Evolutionary conservation across 139 green algal genomes (phyloP), one percentile per base, ranked within the genome.

Genomic region (Chlamydomonas incerta): DNA sequence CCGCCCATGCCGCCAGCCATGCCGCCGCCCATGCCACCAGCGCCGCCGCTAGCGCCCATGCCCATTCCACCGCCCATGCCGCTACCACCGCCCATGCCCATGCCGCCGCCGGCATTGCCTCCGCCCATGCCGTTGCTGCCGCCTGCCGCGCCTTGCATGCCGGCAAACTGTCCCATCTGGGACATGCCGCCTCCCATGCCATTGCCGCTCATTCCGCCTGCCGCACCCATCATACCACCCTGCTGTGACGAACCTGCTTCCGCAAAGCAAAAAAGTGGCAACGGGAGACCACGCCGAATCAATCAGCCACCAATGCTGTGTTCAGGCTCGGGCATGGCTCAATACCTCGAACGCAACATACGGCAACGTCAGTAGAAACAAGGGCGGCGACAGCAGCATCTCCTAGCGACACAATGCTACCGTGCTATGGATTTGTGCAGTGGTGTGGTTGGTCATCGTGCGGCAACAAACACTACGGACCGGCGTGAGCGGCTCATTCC

Each of bases 1-100:
- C 73, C 82, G 33, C 79, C 85, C 76, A 89, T 92, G 37, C 90
- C 91, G 57, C 69, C 73, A 34, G 74, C 83, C 73, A 88, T 91
- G 33, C 89, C 88, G 37, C 74, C 37, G 41, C 81, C 80, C 73
- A 77, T 79, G 41, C 58, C 73, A 33, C 62, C 52, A 52, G 28
- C n/a, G 29, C 37, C 66, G 41, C 83, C 74, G 72, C 83, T 84
- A 1, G 18, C 47, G 24, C 55, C 87, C 74, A 82, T 82, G 46
- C 80, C 82, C 10, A 23, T 35, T 0, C 29, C 69, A 47, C 74
- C 81, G 31, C 35, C 55, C 72, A 88, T 86, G 65, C 87, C 87
- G 72, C 72, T 82, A 26, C 75, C 60, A 26, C 72, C 70, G 11
- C 33, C 34, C 28, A 60, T 60, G 26, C 83, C 83, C 75, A 83